Percentiles rank a stretch among this genome's conserved stretches.
phyloP scores from a whole-genome alignment of 2,329 filamentous ascomycete genomes.

The Mycogone perniciosa region DNA sequence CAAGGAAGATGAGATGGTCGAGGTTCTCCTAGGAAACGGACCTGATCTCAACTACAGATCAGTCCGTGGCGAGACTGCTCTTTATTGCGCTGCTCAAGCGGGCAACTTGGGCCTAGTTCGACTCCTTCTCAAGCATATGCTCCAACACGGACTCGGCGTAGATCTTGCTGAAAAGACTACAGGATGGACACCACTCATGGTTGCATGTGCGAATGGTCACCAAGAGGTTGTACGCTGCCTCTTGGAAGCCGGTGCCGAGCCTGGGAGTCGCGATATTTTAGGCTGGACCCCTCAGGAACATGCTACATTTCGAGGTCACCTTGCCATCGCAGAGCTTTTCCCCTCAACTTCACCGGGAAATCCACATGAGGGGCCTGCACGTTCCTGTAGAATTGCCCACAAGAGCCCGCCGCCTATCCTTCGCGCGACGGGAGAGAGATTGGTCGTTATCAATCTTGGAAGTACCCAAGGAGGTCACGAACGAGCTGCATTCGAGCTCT shows the following conservation, averaged over 20 bases:
- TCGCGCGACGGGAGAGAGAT: neutral
- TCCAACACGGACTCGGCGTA: slow-evolving; percentile 9
- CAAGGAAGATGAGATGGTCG: neutral
- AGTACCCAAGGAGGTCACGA: slow-evolving; percentile 12
- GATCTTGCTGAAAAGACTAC: slow-evolving; percentile 17
- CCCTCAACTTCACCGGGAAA: neutral
- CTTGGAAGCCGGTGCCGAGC: slow-evolving; percentile 21
- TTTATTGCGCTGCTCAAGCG: slow-evolving; percentile 21
- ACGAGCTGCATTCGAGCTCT: neutral
- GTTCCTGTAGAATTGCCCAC: neutral
- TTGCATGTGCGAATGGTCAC: slow-evolving; percentile 24
- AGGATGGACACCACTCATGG: slow-evolving; percentile 29
- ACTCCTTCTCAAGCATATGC: slow-evolving; percentile 12
- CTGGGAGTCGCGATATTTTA: slow-evolving; percentile 17
- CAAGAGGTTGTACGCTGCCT: slow-evolving; percentile 20
- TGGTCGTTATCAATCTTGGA: slow-evolving; percentile 12
- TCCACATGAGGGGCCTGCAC: neutral
- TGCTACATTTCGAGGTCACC: slow-evolving; percentile 28
- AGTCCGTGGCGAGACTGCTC: slow-evolving; percentile 17
- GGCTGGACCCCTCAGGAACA: slow-evolving; percentile 31
- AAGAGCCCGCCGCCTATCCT: neutral
- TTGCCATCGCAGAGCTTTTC: slow-evolving; percentile 20
- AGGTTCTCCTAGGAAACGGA: neutral
- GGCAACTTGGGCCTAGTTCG: slow-evolving; percentile 11
- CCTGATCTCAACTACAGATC: slow-evolving; percentile 9